Evolutionary conservation across 768 basidiomycete species (phyloP).

Genomic region (Gloeophyllum trabeum): DNA sequence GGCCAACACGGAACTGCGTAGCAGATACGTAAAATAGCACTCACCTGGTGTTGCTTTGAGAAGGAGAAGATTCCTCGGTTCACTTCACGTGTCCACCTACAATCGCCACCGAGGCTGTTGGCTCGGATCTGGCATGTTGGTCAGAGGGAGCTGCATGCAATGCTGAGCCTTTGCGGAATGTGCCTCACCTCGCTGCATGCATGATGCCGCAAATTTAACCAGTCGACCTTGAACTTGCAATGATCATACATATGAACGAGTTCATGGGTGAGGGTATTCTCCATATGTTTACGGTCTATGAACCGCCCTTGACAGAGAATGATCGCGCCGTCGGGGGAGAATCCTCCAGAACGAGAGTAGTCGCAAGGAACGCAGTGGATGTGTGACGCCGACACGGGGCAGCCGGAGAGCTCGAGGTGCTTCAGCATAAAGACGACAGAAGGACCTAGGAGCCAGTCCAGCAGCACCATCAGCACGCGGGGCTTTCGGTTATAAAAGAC

Average conservation of each 20-base stretch:
- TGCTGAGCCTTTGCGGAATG: neutral
- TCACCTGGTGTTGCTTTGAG: slow-evolving; percentile 90
- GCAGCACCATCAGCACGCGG: neutral
- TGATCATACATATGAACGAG: slow-evolving; percentile 94
- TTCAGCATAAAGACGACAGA: slow-evolving; percentile 85
- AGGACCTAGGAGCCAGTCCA: slow-evolving; percentile 46
- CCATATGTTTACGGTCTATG: slow-evolving; percentile 76
- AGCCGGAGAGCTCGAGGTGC: slow-evolving; percentile 71
- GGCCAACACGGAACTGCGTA: slow-evolving; percentile 4
- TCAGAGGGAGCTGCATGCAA: slow-evolving; percentile 3
- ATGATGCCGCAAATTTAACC: slow-evolving; percentile 84
- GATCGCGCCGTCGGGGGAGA: slow-evolving; percentile 69
- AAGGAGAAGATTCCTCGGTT: slow-evolving; percentile 67
- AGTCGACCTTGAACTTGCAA: slow-evolving; percentile 88
- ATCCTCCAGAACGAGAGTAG: slow-evolving; percentile 65
- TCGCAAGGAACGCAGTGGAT: slow-evolving; percentile 84
- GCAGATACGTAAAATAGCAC: slow-evolving; percentile 10
- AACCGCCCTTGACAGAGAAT: slow-evolving; percentile 82
- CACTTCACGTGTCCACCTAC: slow-evolving; percentile 75
- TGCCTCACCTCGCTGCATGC: slow-evolving; percentile 88
- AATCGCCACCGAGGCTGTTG: slow-evolving; percentile 90
- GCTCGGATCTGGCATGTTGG: slow-evolving; percentile 68
- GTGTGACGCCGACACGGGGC: slow-evolving; percentile 57
- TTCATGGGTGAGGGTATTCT: slow-evolving; percentile 89
- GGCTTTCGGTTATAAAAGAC: neutral